Evolutionary conservation across 768 basidiomycete species (phyloP), one percentile per base, ranked within the genome.

Genomic region (Boletus eberwhitei): DNA sequence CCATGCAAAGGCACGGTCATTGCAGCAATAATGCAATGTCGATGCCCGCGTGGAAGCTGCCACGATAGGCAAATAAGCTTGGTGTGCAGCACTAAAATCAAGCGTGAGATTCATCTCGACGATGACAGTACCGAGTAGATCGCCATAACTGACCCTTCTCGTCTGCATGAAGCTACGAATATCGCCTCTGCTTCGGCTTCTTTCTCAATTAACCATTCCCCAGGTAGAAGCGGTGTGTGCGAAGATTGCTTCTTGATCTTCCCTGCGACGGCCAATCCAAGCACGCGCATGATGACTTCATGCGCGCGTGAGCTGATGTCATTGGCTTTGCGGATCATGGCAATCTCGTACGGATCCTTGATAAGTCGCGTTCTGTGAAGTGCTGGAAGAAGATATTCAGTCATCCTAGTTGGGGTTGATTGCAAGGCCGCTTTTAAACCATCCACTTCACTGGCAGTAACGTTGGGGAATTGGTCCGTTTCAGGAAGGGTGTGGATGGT

Each of bases 111-210:
- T 40, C 21, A 22, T 51, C 36, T 44, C 5, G 5, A 45, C 12
- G 29, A 29, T 14, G 38, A 38, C 5, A 17, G 16, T 22, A 5
- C 16, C 5, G 13, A 42, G n/a, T 0, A 43, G n/a, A 31, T 5
- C 21, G 34, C 31, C 13, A 26, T 8, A 19, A 71, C 85, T 60
- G 49, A 94, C 92, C 92, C 93, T 73, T 92, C 87, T 53, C 92
- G 77, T 48, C 93, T 77, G 72, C 94, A 97, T 1, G 87, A 87
- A 3, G 94, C 92, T 0, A 93, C 89, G 59, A 98, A 98, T 8
- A 95, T 79, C 0, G 94, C 96, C 67, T 96, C 95, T 0, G 93
- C 96, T 68, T 97, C 95, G 0, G 85, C 87, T 71, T 98, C 96
- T 61, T 88, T 90, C 73, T 90, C 84, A 16, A 98, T 90, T 42